Evolutionary conservation across 352 stramenopile genomes (phyloP), one percentile per base, ranked within the genome.

Genomic region (Globisporangium irregulare): DNA sequence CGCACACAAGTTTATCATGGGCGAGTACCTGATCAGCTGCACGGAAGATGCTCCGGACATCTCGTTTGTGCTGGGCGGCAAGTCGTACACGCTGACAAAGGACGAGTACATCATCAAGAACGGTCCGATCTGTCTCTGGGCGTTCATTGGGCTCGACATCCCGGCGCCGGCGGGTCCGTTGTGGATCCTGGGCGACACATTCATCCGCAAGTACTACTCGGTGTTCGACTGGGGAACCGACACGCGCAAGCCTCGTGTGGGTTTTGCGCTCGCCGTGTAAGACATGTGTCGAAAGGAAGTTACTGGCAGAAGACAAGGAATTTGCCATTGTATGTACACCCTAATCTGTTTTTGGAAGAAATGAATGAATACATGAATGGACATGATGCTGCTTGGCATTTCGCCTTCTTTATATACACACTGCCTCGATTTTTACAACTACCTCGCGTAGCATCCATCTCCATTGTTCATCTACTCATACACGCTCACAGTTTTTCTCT

Each of bases 1-100:
- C 24, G 95, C 92, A n/a, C 93, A 91, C 70, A 69, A 86, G 24
- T 94, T 96, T 69, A 82, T 97, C 73, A 84, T 90, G 64, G 94
- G 93, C 67, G 79, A 98, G 76, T 98, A 98, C 75, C 87, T 93
- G 27, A 93, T 98, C 72, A 91, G 96, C 72, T 99, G 96, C 78
- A 76, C 77, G 27, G 84, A 76, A 54, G 68, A 91, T 1, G 80
- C 82, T 51, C 94, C 94, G 4, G 85, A 98, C 72, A 87, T 99
- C 62, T 81, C 82, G 29, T 98, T 98, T 59, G 81, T 75, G 46
- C 84, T 99, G 71, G 81, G 79, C 64, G 93, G 92, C 60, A 93
- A 90, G 50, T 80, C 79, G 41, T 98, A 95, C 71, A 86, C 79
- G 27, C 82, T 99, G 53, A 81, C 82, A 61, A 89, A 93, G 73